A percentile compares a stretch with the other conserved stretches of the same genome.
These are phyloP conservation scores for Chrysochromulina parva DNA, from an alignment of 78 protist species.

Conservation along the genomic window DNA sequence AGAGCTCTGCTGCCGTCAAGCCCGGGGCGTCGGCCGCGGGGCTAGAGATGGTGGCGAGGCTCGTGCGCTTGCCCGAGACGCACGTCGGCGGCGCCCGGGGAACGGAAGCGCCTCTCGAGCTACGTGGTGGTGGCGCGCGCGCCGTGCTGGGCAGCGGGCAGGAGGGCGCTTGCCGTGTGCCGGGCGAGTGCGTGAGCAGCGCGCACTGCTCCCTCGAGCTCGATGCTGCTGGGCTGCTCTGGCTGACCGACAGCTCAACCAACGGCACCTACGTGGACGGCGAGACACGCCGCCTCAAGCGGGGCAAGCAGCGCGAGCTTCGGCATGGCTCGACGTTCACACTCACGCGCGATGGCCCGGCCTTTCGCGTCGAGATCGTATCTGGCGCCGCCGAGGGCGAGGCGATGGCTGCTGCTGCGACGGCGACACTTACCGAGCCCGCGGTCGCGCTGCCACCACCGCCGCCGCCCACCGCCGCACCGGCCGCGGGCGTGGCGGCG, in stretches of 20 bases:
- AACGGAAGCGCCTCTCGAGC: not conserved
- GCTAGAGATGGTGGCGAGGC: too few species aligned
- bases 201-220: not conserved
- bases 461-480: not conserved
- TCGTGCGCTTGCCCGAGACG: not conserved
- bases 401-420: too few species aligned
- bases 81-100: not conserved
- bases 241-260: not conserved
- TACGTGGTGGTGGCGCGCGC: not conserved
- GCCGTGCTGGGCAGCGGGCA: not conserved
- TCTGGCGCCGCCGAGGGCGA: too few species aligned
- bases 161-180: not conserved
- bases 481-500: not conserved
- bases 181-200: not conserved
- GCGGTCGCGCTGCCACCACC: not conserved
- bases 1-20: too few species aligned
- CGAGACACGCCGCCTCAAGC: too few species aligned
- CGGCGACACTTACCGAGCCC: not conserved
- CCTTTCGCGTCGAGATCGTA: too few species aligned
- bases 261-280: slow-evolving; percentile 1
- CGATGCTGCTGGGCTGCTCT: not conserved
- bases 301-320: too few species aligned
- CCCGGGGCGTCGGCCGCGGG: too few species aligned
- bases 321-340: too few species aligned
- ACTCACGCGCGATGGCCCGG: too few species aligned